Conservation (phyloP, 148 eudicot genomes). For the Selenicereus undatus region DNA sequence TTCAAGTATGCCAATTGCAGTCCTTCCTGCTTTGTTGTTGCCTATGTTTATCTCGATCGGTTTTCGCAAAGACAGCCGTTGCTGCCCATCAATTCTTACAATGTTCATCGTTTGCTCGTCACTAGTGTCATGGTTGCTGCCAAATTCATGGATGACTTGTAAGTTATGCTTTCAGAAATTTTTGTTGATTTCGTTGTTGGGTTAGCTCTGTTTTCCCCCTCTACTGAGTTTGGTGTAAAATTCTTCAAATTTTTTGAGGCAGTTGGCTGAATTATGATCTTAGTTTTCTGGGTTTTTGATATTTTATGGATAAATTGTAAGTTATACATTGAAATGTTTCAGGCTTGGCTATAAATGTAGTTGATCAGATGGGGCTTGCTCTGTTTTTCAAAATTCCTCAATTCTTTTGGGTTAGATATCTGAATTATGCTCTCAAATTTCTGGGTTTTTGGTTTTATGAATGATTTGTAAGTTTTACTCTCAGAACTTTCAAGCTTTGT, state of each 20-base stretch:
- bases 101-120: slow-evolving; percentile 73
- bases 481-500: not conserved
- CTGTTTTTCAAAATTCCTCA: not conserved
- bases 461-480: not conserved
- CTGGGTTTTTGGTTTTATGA: not conserved
- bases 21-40: slow-evolving; percentile 68
- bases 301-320: not conserved
- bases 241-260: too few relatives aligned
- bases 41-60: slow-evolving; percentile 79
- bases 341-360: not conserved
- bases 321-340: not conserved
- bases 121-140: slow-evolving; percentile 81
- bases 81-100: slow-evolving; percentile 58
- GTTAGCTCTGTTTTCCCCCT: not conserved
- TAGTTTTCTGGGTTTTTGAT: not conserved
- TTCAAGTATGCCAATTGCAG: slow-evolving; percentile 87
- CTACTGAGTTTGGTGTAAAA: too few relatives aligned
- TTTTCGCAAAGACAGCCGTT: slow-evolving; percentile 61
- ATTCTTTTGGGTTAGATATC: too few relatives aligned
- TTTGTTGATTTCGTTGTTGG: not conserved
- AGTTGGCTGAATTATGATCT: not conserved
- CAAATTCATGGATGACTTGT: slow-evolving; percentile 87
- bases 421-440: not conserved
- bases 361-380: not conserved
- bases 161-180: slow-evolving; percentile 29